These are phyloP conservation scores for Tetrapisispora taiwanensis DNA, from an alignment of 805 yeast species.

Conservation along the genomic window DNA sequence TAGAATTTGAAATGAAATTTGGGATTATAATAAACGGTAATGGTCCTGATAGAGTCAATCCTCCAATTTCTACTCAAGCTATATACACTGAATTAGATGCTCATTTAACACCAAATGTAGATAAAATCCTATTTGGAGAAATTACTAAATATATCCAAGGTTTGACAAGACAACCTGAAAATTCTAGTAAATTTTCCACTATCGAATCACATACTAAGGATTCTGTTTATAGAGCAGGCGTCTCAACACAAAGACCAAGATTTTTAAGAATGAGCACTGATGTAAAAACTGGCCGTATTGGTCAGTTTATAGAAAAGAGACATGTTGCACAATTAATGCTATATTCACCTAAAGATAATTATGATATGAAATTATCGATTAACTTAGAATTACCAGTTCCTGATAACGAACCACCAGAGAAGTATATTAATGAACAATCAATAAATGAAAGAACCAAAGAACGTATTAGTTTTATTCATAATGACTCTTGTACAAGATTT, in stretches of 20 bases:
- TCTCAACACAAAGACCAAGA: constrained; percentile 55
- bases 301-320: constrained; percentile 61
- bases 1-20: constrained; percentile 67
- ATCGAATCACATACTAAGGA: constrained; percentile 57
- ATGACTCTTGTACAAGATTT: constrained; percentile 61
- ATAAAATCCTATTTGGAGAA: constrained; percentile 50
- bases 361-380: constrained; percentile 67
- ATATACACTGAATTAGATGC: constrained; percentile 49
- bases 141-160: constrained; percentile 45
- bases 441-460: constrained; percentile 57
- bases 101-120: constrained; percentile 55
- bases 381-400: constrained; percentile 63
- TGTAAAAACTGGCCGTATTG: constrained; percentile 52
- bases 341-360: constrained; percentile 64
- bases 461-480: constrained; percentile 61
- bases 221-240: constrained; percentile 49
- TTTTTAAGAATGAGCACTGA: constrained; percentile 60
- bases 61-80: constrained; percentile 63
- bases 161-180: constrained; percentile 41
- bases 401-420: constrained; percentile 45
- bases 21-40: constrained; percentile 61
- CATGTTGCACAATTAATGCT: constrained; percentile 64
- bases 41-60: constrained; percentile 48
- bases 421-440: constrained; percentile 44
- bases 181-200: constrained; percentile 44